Evolutionary conservation across 495 filamentous ascomycete species (phyloP), one percentile per base, ranked within the genome.

Genomic region (Pseudotulostoma volvatum): DNA sequence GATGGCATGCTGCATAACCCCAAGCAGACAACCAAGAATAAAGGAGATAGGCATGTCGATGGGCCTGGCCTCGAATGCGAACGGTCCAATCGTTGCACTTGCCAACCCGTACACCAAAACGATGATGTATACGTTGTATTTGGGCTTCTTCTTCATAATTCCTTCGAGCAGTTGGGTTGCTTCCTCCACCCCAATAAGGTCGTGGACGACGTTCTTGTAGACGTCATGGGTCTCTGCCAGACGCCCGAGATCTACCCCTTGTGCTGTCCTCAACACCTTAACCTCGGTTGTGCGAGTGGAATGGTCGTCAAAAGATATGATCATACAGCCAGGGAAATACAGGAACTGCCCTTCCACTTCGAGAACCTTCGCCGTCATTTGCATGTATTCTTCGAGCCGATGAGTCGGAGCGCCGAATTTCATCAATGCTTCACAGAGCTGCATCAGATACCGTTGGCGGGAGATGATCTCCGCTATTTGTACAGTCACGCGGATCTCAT

Each of bases 161-260:
- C 62, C 68, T 36, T 83, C 66, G 1, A 93, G 62, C 3, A 72
- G 63, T 7, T 59, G 45, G 1, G 74, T 88, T 0, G 84, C 86
- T 46, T 87, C 74, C 34, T 90, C 81, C 15, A 84, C 77, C 18
- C 76, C 70, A 34, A 90, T 72, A 4, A 75, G 56, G 55, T 92
- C 86, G 48, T 93, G 84, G n/a, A 92, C 74, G 16, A 94, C 83
- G 39, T 81, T 74, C 55, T 95, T 93, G 61, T 93, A 94, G 36
- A 93, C 73, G 37, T 81, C 74, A 52, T 93, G 84, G 7, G 76
- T 74, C 42, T 93, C 84, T 2, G 79, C 70, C 8, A 94, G 66
- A 37, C 79, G 81, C 14, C 81, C 82, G 1, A 94, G 68, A 56
- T 94, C 79, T 20, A 94, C 67, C 1, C 81, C 84, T 52, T 84